Conservation (phyloP, 164 flowering plant species). For the Tetracentron sinense region DNA sequence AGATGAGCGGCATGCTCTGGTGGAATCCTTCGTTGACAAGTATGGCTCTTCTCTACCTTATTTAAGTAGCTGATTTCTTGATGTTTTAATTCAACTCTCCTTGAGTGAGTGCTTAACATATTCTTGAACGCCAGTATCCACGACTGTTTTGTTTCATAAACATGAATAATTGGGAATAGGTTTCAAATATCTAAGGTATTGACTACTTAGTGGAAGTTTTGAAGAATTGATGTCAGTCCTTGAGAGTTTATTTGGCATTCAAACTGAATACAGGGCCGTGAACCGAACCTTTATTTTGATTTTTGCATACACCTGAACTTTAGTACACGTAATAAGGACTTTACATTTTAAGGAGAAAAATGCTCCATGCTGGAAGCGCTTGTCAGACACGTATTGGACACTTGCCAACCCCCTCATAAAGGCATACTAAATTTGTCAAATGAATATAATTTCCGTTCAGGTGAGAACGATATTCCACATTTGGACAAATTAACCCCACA, state of each 20-base stretch:
- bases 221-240: neutral
- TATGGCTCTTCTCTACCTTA: slow-evolving; percentile 12
- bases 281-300: neutral
- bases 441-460: too few relatives aligned
- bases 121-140: neutral
- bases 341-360: too few relatives aligned
- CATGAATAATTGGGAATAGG: neutral
- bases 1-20: slow-evolving; percentile 44
- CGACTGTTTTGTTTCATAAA: neutral
- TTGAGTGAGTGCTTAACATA: neutral
- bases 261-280: neutral
- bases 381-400: too few relatives aligned
- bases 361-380: too few relatives aligned
- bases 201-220: neutral
- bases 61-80: neutral
- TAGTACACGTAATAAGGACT: neutral
- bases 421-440: too few relatives aligned
- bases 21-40: slow-evolving; percentile 50
- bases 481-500: too few relatives aligned
- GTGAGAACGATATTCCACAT: too few relatives aligned
- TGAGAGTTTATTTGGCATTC: neutral
- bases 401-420: neutral
- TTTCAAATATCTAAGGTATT: neutral
- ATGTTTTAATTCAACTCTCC: neutral
- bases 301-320: too few relatives aligned